A percentile compares a stretch with the other conserved stretches of the same genome.
Evolutionary conservation across 768 basidiomycete species (phyloP).

Genomic region (Kwoniella europaea): DNA sequence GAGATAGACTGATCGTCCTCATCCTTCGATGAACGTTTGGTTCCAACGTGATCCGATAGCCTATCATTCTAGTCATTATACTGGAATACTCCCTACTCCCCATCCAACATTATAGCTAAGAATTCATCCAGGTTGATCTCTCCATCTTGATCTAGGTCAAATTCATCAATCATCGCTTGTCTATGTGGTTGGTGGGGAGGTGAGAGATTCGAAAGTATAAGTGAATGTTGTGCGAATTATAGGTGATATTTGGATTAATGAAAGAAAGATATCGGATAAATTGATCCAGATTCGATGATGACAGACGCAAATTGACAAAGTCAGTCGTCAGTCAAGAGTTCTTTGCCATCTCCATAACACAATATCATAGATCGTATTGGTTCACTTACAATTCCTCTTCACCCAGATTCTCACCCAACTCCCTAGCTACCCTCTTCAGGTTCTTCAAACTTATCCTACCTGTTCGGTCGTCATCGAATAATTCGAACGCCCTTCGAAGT

Average conservation of each 20-base stretch:
- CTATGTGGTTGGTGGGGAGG: constrained; percentile 61
- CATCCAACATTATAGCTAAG: constrained; percentile 95
- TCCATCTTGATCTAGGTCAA: constrained; percentile 96
- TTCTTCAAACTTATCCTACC: constrained; percentile 93
- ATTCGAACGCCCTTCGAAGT: constrained; percentile 90
- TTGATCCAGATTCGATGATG: not conserved
- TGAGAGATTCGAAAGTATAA: no score
- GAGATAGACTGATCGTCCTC: not conserved
- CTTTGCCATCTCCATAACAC: no score
- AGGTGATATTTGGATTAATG: not conserved
- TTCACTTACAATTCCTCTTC: constrained; percentile 90
- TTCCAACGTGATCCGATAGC: no score
- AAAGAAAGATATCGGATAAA: not conserved
- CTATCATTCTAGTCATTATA: no score
- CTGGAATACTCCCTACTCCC: constrained; percentile 55
- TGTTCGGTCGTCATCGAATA: constrained; percentile 95
- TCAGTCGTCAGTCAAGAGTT: not conserved
- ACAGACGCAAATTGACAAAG: not conserved
- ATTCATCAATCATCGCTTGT: constrained; percentile 99
- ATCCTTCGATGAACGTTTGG: not conserved
- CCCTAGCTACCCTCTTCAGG: constrained; percentile 89
- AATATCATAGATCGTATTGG: not conserved
- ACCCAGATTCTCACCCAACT: constrained; percentile 91
- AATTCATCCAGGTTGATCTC: constrained; percentile 98
- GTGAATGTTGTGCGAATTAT: no score